These are phyloP conservation scores for Penicillium sp. DNA, from an alignment of 2,329 filamentous ascomycete genomes.

Conservation along the genomic window DNA sequence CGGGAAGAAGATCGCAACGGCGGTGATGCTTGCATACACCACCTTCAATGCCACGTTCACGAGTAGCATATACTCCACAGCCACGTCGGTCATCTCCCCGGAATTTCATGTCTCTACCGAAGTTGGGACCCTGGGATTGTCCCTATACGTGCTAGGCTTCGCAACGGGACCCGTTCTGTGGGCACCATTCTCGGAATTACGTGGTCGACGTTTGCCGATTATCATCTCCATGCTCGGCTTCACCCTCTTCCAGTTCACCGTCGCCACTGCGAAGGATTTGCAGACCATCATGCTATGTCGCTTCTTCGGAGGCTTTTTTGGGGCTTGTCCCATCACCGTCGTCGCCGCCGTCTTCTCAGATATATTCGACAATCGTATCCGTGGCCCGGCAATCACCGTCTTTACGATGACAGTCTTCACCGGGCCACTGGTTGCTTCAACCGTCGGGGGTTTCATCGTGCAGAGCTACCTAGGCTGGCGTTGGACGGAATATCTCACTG, in stretches of 20 bases:
- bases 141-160: constrained; percentile 48
- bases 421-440: constrained; percentile 52
- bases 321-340: constrained; percentile 53
- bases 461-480: constrained; percentile 34
- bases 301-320: constrained; percentile 55
- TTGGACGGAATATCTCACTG: constrained; percentile 51
- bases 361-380: constrained; percentile 52
- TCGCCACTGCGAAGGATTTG: constrained; percentile 51
- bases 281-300: constrained; percentile 54
- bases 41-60: constrained; percentile 56
- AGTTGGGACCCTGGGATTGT: constrained; percentile 42
- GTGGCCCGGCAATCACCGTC: constrained; percentile 48
- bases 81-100: constrained; percentile 55
- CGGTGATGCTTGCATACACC: constrained; percentile 44
- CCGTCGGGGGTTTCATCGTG: constrained; percentile 54
- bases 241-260: constrained; percentile 50
- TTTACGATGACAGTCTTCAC: constrained; percentile 53
- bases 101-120: constrained; percentile 57
- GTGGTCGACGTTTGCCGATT: constrained; percentile 50
- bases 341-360: constrained; percentile 57
- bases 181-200: constrained; percentile 55
- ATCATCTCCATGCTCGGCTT: constrained; percentile 51
- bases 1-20: constrained; percentile 62
- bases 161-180: constrained; percentile 50
- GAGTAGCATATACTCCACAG: constrained; percentile 68